Evolutionary conservation across 345 rosid species (phyloP).

Genomic region (Salix viminalis): DNA sequence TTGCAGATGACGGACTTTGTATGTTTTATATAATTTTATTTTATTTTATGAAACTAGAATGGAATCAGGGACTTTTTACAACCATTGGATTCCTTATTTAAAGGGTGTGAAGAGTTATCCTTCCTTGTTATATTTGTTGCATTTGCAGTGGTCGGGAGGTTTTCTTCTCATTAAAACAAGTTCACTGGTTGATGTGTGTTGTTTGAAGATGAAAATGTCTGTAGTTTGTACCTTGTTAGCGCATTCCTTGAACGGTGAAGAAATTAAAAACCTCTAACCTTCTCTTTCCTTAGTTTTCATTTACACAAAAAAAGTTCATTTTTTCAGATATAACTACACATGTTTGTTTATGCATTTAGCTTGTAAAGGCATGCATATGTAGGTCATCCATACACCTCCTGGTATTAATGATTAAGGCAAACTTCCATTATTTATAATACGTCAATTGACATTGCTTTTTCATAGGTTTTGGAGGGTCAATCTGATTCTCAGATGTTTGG

Average conservation of each 20-base stretch:
- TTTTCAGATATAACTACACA: neutral
- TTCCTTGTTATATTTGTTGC: neutral
- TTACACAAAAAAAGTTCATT: neutral
- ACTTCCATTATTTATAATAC: neutral
- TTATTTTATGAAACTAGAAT: neutral
- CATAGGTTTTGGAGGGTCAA: slow-evolving; percentile 55
- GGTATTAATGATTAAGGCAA: neutral
- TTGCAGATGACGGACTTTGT: slow-evolving; percentile 43
- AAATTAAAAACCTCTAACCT: neutral
- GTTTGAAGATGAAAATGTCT: neutral
- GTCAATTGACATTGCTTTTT: slow-evolving; percentile 3
- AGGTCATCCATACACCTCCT: neutral
- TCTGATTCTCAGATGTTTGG: slow-evolving; percentile 43
- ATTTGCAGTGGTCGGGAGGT: neutral
- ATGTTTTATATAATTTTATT: slow-evolving; percentile 27
- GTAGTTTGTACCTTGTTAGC: neutral
- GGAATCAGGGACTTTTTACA: neutral
- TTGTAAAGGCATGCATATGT: neutral
- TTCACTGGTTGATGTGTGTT: neutral
- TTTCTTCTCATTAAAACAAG: neutral
- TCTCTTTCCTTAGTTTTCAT: neutral
- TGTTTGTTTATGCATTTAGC: neutral
- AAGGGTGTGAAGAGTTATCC: neutral
- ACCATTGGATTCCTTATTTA: too few species aligned
- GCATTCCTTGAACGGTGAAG: neutral